Base-by-base conservation (phyloP, 2,329 filamentous ascomycete species). In the Paecilomyces dactylethromorphus region DNA sequence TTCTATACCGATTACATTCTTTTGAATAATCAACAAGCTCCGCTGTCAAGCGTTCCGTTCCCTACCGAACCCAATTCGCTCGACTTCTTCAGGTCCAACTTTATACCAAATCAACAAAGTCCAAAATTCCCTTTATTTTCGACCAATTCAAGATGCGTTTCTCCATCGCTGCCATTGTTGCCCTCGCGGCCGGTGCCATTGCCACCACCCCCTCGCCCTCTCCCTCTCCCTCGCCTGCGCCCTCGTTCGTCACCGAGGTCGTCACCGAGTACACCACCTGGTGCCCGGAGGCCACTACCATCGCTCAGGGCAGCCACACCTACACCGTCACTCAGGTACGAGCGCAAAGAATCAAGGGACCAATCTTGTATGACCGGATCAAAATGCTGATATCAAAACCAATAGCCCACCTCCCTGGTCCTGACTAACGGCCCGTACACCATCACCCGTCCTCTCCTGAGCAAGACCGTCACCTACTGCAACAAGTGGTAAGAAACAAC, bases 361-460 rank as follows among this genome's bases (percentile, higher is more conserved):
- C 26, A 53, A 4, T 26, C 54, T 52, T 35, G 13, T 10, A 26
- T 26, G 12, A 50, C 13, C 3, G 12, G 33, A 6, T 29, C 45
- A 26, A 56, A 35, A 13, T 55, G n/a, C 51, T 58, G 22, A 52
- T 26, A 31, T 49, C 55, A 10, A 29, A 26, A 24, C 5, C 24
- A 18, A 5, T 67, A 85, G 83, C 76, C 87, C 72, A 87, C 85
- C 73, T 87, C 85, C 73, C 76, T 89, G 75, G 89, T 87, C 79
- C 84, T 89, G 81, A 84, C 84, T 68, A 80, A 87, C 81, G 88
- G 87, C 82, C 84, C 86, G 67, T 89, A 86, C 86, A 90, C 81
- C 54, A 78, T 85, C 65, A 81, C 79, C 56, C 75, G 79, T 69
- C 78, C 84, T 61, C 73, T 82, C 65, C 66, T 72, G 64, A 81